Percentiles rank a stretch among this genome's conserved stretches.
Conservation (phyloP, 176 grass and related monocot species). For the Rhipidocladum racemiflorum region DNA sequence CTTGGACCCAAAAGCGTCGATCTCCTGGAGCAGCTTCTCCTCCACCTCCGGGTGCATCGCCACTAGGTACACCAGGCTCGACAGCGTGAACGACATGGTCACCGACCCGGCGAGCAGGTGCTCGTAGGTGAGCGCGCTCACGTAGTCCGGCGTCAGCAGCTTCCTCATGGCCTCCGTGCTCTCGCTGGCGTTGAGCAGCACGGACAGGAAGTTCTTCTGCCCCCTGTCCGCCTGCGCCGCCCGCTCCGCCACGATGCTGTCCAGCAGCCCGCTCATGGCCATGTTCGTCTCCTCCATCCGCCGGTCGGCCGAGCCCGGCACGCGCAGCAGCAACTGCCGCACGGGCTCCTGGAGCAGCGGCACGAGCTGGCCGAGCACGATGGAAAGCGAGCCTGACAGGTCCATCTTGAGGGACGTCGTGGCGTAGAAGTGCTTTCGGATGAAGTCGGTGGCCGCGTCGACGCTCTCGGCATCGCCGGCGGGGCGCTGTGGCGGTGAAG, state of each 20-base stretch:
- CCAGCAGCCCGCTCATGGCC: conserved; percentile 31
- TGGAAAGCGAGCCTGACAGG: conserved; percentile 51
- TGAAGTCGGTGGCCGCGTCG: conserved; percentile 30
- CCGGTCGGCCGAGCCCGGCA: conserved; percentile 45
- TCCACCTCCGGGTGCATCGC: conserved; percentile 52
- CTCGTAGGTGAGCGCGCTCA: conserved; percentile 64
- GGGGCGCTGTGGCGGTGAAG: neutral
- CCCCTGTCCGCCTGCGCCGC: conserved; percentile 10
- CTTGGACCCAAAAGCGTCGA: conserved; percentile 34
- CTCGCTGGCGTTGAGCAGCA: conserved; percentile 42
- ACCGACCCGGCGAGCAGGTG: conserved; percentile 62
- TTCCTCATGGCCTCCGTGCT: conserved; percentile 19
- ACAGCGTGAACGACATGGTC: conserved; percentile 49
- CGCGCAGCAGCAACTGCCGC: conserved; percentile 20
- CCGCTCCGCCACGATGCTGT: conserved; percentile 38
- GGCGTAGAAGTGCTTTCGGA: conserved; percentile 39
- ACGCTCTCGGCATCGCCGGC: neutral
- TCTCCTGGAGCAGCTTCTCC: conserved; percentile 55
- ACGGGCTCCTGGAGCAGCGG: conserved; percentile 50
- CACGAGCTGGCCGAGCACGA: conserved; percentile 35
- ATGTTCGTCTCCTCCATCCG: conserved; percentile 43
- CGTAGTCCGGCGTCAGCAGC: conserved; percentile 52
- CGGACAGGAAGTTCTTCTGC: conserved; percentile 55
- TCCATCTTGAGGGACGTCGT: conserved; percentile 48
- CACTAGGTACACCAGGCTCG: conserved; percentile 50